Base-by-base conservation (phyloP, 75 land plant species). In the Azolla pinnata region DNA sequence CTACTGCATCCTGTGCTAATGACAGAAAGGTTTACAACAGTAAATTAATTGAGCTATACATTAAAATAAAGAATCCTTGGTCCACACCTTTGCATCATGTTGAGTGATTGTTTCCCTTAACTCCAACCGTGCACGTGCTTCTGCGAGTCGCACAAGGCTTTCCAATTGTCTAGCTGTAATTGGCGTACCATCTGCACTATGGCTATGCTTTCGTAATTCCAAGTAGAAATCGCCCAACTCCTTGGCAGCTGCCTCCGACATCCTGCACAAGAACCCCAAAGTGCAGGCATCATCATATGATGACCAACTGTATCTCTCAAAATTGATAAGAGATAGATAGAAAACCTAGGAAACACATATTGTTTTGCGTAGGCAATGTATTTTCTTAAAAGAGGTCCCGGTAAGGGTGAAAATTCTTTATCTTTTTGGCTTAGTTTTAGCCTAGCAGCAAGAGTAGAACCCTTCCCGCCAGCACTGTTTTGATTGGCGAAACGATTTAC, bases 81-180 rank as follows among this genome's bases (percentile, higher is more conserved):
- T 17, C n/a, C 34, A 30, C 31, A 91, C 97, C 82, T 62, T 16
- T 40, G 97, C 97, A 84, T 91, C 97, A 68, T 84, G 75, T 26
- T 70, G 67, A 56, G 85, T 84, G 61, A 91, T 83, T 60, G 82
- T 88, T 64, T 91, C 97, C 55, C 97, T 73, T 7, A 91, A 77
- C 31, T 91, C 97, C 65, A 91, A 14, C 34, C 88, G 68, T 17
- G 97, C 93, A 72, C 97, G 85, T 67, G 97, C 97, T 73, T 91
- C 89, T 17, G 79, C 97, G 47, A 91, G 74, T 59, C 97, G 73
- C 26, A 91, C 97, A 32, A 91, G 60, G 65, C 97, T 91, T 50
- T 91, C 95, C 18, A 91, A 73, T 55, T 91, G 97, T 54, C 97
- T 70, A 45, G 97, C 97, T 23, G 97, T 91, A 54, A 91, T 91